phyloP scores from a whole-genome alignment of 352 stramenopile species.

The Albugo candida region DNA sequence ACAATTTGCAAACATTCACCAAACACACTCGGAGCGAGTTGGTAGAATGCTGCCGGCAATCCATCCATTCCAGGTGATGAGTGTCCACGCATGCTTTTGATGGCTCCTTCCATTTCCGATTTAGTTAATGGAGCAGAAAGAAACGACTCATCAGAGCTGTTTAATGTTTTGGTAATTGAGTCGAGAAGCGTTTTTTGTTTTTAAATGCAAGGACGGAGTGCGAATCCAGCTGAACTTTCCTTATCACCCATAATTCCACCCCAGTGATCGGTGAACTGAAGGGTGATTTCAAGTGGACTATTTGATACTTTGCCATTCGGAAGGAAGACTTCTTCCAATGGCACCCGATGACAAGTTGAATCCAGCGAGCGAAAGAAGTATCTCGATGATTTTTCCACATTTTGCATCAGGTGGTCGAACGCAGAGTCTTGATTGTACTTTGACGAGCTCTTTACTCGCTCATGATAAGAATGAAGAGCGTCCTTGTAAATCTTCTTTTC shows the following conservation, averaged over 20 bases:
- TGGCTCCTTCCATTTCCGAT: not conserved
- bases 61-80: slow-evolving; percentile 2
- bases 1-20: slow-evolving; percentile 9
- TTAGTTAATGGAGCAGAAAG: not conserved
- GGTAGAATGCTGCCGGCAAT: slow-evolving; percentile 10
- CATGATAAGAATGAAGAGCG: slow-evolving; percentile 1
- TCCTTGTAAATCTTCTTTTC: not conserved
- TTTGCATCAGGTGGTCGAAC: slow-evolving; percentile 3
- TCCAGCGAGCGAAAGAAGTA: slow-evolving; percentile 7
- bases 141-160: not conserved
- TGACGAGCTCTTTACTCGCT: slow-evolving; percentile 1
- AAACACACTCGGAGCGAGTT: slow-evolving; percentile 8
- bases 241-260: slow-evolving; percentile 4
- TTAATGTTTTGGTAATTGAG: not conserved
- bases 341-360: slow-evolving; percentile 1
- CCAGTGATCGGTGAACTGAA: slow-evolving; percentile 7
- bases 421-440: slow-evolving; percentile 7
- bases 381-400: not conserved
- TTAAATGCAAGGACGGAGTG: not conserved
- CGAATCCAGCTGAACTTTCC: not conserved
- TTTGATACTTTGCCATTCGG: slow-evolving; percentile 3
- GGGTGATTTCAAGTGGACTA: slow-evolving; percentile 3
- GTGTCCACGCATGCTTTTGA: not conserved
- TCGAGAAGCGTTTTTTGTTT: not conserved
- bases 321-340: slow-evolving; percentile 1